Percentiles rank a stretch among this genome's conserved stretches.
Conservation (phyloP, 176 grass and related monocot species). For the Guadua angustifolia region DNA sequence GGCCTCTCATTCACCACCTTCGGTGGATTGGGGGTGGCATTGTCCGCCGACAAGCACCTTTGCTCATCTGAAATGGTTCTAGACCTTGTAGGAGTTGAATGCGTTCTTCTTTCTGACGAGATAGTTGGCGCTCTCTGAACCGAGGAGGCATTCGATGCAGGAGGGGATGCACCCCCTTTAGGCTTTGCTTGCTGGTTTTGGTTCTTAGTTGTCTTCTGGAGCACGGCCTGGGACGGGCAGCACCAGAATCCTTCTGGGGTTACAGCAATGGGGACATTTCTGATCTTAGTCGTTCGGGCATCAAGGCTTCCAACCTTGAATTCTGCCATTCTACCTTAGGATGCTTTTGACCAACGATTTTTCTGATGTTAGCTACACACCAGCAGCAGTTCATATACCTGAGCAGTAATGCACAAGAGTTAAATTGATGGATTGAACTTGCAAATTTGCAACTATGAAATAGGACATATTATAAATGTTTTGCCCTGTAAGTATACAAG, state of each 20-base stretch:
- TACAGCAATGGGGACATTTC: conserved; percentile 74
- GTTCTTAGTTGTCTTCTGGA: conserved; percentile 65
- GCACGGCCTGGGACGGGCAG: conserved; percentile 74
- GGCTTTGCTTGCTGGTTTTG: conserved; percentile 58
- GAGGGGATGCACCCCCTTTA: conserved; percentile 56
- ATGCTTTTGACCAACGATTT: not conserved
- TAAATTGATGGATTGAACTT: conserved; percentile 17
- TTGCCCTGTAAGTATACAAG: not conserved
- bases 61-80: conserved; percentile 53
- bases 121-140: conserved; percentile 53
- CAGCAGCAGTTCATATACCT: conserved; percentile 39
- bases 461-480: not conserved
- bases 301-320: conserved; percentile 65
- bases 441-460: not conserved
- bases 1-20: conserved; percentile 50
- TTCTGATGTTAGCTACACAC: not conserved
- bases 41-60: conserved; percentile 12
- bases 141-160: conserved; percentile 63
- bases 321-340: conserved; percentile 57
- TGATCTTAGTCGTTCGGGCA: conserved; percentile 55
- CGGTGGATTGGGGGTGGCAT: conserved; percentile 46
- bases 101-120: conserved; percentile 54
- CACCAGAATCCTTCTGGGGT: conserved; percentile 93
- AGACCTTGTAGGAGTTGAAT: conserved; percentile 52
- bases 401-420: not conserved